phyloP scores from a whole-genome alignment of 2,329 filamentous ascomycete species.

The Pseudogymnoascus sp. region DNA sequence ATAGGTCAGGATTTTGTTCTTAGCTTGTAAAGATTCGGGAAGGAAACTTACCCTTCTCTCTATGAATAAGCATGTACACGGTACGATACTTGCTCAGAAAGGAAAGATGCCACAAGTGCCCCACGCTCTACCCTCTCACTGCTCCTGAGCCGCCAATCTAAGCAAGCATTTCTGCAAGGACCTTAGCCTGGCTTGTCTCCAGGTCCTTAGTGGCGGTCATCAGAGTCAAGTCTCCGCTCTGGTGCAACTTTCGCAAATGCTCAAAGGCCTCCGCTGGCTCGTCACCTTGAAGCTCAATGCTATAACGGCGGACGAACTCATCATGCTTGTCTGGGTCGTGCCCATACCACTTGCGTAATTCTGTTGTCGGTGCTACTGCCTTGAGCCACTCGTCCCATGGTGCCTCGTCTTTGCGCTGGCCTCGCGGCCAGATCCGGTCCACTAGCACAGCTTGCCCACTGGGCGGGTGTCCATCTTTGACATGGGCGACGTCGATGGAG shows the following conservation, averaged over 20 bases:
- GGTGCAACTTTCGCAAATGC: background rate
- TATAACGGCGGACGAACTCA: constrained; percentile 1
- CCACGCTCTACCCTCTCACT: background rate
- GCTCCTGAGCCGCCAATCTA: background rate
- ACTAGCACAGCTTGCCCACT: background rate
- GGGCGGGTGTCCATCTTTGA: background rate
- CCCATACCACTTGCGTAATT: background rate
- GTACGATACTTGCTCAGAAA: background rate
- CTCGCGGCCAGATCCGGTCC: background rate
- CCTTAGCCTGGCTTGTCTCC: background rate
- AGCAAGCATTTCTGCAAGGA: background rate
- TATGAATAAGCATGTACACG: background rate
- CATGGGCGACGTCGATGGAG: constrained; percentile 1
- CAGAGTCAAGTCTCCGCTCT: background rate
- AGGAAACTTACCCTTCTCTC: background rate
- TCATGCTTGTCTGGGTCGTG: background rate
- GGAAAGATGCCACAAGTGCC: background rate
- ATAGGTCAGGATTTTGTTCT: background rate
- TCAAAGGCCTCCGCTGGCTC: constrained; percentile 1
- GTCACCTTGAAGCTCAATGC: background rate
- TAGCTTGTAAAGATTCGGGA: background rate
- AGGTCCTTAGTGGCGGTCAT: constrained; percentile 7
- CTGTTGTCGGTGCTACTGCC: background rate
- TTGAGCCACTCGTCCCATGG: constrained; percentile 7
- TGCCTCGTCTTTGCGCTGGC: constrained; percentile 8